Evolutionary conservation across 208 protist genomes (phyloP).

Genomic region (Polymyxa betae): DNA sequence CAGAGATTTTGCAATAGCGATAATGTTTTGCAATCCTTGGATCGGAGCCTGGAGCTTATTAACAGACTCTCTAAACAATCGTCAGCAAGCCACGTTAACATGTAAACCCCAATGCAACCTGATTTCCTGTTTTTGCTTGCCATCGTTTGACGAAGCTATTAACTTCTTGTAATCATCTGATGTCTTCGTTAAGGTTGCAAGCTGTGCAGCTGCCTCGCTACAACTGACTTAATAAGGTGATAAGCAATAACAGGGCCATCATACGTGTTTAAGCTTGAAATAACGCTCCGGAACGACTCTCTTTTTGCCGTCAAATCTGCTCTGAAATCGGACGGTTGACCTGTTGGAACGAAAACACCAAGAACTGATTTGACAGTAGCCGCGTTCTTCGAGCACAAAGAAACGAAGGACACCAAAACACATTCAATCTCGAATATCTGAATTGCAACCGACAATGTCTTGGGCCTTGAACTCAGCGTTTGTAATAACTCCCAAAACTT

Average conservation of each 20-base stretch:
- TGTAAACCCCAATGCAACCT: neutral
- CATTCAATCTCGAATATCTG: neutral
- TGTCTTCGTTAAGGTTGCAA: neutral
- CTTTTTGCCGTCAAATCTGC: neutral
- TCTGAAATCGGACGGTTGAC: neutral
- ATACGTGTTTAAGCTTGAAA: neutral
- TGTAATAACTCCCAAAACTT: neutral
- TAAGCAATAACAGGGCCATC: neutral
- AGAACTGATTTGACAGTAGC: neutral
- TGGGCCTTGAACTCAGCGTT: neutral
- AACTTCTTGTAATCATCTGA: neutral
- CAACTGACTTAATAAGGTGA: neutral
- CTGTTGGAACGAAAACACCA: slow-evolving; percentile 12
- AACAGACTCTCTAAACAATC: neutral
- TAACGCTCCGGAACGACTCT: neutral
- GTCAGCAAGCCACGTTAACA: neutral
- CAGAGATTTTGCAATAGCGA: neutral
- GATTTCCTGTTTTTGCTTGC: neutral
- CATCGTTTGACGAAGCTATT: neutral
- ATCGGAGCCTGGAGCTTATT: neutral
- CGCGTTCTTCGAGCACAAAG: neutral
- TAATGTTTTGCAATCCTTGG: neutral
- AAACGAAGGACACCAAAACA: neutral
- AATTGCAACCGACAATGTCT: neutral
- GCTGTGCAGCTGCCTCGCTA: neutral